A percentile compares a stretch with the other conserved stretches of the same genome.
Evolutionary conservation across 257 asterid species (phyloP).

Genomic region (Solanum ahanhuiri): DNA sequence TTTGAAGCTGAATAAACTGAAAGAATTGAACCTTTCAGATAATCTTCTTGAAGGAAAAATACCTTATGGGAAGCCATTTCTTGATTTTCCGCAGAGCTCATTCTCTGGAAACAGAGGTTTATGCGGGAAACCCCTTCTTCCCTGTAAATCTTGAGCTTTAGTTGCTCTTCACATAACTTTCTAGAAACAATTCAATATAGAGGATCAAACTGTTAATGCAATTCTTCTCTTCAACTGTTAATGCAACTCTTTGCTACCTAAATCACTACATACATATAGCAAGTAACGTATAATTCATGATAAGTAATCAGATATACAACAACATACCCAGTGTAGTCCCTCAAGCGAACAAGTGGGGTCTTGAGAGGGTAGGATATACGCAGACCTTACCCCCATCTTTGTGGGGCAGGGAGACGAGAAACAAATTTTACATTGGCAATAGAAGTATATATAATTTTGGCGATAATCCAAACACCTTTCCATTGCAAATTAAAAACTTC

Average conservation of each 20-base stretch:
- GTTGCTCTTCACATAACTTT: not conserved
- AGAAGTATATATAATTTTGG: not conserved
- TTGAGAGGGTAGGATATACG: not conserved
- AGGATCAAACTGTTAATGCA: not conserved
- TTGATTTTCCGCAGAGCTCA: conserved; percentile 32
- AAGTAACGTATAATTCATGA: not conserved
- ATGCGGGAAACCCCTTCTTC: conserved; percentile 54
- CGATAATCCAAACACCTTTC: not conserved
- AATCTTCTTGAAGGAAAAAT: conserved; percentile 46
- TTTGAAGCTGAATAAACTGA: conserved; percentile 27
- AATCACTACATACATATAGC: not conserved
- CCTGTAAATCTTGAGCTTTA: conserved; percentile 24
- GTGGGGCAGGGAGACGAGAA: not conserved
- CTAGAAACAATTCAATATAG: not conserved
- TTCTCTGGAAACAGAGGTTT: conserved; percentile 45
- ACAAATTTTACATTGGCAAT: not conserved
- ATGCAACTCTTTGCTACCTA: not conserved
- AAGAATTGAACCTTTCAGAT: conserved; percentile 42
- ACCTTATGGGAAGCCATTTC: conserved; percentile 52
- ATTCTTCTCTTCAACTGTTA: not conserved
- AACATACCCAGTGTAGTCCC: not conserved
- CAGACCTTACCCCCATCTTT: not conserved
- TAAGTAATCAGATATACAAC: not conserved
- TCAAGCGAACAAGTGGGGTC: not conserved
- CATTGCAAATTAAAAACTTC: not conserved